phyloP scores from a whole-genome alignment of 441 rosid species.

The Raphanus hybrid region DNA sequence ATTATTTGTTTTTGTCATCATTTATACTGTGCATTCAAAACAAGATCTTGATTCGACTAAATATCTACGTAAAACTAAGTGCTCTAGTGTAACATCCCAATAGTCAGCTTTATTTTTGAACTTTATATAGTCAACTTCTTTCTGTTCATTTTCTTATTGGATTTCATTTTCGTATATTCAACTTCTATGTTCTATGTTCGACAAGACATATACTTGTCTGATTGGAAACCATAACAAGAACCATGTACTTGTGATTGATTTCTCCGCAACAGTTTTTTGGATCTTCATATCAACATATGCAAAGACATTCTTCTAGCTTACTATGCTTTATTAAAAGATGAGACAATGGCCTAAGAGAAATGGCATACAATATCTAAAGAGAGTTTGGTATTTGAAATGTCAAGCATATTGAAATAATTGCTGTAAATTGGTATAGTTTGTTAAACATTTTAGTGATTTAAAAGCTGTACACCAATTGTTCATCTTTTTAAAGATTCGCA shows the following conservation, averaged over 20 bases:
- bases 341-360: background rate
- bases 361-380: background rate
- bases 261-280: constrained; percentile 19
- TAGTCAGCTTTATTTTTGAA: constrained; percentile 5
- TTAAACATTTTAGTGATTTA: background rate
- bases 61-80: background rate
- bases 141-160: background rate
- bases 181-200: constrained; percentile 13
- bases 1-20: background rate
- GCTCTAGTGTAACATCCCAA: constrained; percentile 18
- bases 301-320: constrained; percentile 10
- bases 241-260: constrained; percentile 32
- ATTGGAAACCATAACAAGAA: constrained; percentile 29
- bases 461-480: background rate
- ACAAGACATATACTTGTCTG: constrained; percentile 36
- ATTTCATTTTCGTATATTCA: constrained; percentile 24
- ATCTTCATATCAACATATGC: constrained; percentile 13
- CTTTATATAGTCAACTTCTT: background rate
- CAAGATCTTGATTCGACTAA: background rate
- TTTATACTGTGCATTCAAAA: background rate
- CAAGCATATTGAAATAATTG: no score
- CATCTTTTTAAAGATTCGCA: background rate
- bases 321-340: background rate
- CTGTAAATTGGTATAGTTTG: no score
- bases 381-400: background rate